phyloP scores from a whole-genome alignment of 805 yeast genomes.

The Monosporozyma solicola region DNA sequence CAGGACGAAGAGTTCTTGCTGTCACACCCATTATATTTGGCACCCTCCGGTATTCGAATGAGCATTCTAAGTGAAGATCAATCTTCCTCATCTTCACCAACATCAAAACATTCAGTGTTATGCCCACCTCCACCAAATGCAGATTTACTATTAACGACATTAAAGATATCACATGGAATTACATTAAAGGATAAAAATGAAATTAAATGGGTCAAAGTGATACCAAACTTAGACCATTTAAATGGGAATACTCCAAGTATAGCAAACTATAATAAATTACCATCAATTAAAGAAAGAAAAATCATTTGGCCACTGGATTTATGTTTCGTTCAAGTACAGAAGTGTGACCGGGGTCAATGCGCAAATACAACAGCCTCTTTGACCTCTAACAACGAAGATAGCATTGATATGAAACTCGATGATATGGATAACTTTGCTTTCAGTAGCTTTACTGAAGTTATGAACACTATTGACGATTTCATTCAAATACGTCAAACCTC shows the following conservation, averaged over 20 bases:
- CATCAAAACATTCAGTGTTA: slow-evolving; percentile 5
- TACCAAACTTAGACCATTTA: slow-evolving; percentile 60
- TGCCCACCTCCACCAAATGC: slow-evolving; percentile 37
- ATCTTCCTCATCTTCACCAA: background rate
- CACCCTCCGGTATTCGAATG: slow-evolving; percentile 49
- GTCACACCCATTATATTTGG: slow-evolving; percentile 38
- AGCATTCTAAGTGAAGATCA: slow-evolving; percentile 24
- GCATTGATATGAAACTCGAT: slow-evolving; percentile 4
- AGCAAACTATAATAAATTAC: slow-evolving; percentile 42
- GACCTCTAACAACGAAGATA: background rate
- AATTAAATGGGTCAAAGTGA: slow-evolving; percentile 53
- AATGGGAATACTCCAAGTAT: slow-evolving; percentile 60
- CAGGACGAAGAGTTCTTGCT: slow-evolving; percentile 18
- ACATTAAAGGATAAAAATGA: slow-evolving; percentile 19
- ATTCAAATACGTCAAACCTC: slow-evolving; percentile 33
- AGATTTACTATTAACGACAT: slow-evolving; percentile 29
- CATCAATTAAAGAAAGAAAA: slow-evolving; percentile 29
- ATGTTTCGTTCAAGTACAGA: slow-evolving; percentile 46
- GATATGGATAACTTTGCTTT: slow-evolving; percentile 8
- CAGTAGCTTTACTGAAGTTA: slow-evolving; percentile 24
- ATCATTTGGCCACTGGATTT: slow-evolving; percentile 67
- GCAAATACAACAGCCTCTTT: background rate
- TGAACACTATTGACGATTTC: slow-evolving; percentile 34
- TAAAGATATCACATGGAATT: slow-evolving; percentile 33
- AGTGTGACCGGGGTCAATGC: slow-evolving; percentile 1